Conservation (phyloP, 495 filamentous ascomycete species). For the Trichoderma asperelloides region DNA sequence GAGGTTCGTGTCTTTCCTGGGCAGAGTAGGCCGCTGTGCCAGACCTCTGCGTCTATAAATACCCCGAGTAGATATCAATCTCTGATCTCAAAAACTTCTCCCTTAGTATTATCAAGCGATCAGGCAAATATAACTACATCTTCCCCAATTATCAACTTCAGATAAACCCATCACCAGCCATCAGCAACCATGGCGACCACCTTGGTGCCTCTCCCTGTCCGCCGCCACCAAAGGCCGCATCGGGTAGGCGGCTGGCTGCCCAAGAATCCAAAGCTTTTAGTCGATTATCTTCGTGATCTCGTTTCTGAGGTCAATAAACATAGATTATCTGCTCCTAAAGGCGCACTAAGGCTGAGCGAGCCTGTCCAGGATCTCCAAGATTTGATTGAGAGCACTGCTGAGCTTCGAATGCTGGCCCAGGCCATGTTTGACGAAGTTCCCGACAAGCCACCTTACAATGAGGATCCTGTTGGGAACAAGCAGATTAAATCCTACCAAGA, state of each 20-base stretch:
- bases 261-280: background rate
- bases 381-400: conserved; percentile 21
- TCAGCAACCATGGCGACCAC: background rate
- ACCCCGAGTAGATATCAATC: background rate
- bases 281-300: background rate
- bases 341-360: background rate
- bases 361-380: conserved; percentile 1
- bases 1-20: background rate
- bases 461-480: conserved; percentile 37
- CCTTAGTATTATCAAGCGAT: background rate
- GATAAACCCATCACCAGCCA: background rate
- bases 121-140: background rate
- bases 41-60: background rate
- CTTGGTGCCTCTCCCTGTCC: background rate
- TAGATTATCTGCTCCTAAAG: background rate
- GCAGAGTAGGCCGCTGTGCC: background rate
- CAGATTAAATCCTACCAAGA: conserved; percentile 44
- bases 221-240: background rate
- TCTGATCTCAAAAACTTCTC: background rate
- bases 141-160: background rate
- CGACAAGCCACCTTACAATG: conserved; percentile 31
- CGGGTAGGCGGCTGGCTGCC: conserved; percentile 9
- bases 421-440: conserved; percentile 53
- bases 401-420: conserved; percentile 22
- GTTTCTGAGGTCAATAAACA: background rate